phyloP scores from a whole-genome alignment of 768 basidiomycete genomes.

The Naganishia antarctica region DNA sequence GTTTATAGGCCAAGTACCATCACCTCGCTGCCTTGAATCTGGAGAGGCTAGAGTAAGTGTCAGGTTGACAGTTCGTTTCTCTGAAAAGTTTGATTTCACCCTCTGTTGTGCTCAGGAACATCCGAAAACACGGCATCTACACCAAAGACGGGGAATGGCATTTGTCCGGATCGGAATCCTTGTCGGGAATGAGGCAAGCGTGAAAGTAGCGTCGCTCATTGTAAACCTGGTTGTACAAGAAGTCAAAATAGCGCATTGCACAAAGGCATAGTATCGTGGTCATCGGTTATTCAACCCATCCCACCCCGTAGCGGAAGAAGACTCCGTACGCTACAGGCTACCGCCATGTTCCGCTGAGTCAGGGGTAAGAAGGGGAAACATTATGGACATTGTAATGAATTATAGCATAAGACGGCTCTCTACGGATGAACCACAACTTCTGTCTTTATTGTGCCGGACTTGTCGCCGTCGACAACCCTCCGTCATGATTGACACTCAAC shows the following conservation, averaged over 20 bases:
- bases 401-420: too few relatives aligned
- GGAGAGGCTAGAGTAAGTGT: constrained; percentile 10
- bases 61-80: neutral
- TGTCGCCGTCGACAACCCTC: neutral
- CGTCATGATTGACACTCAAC: neutral
- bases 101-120: neutral
- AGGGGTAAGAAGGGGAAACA: too few relatives aligned
- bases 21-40: constrained; percentile 1
- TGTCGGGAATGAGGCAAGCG: constrained; percentile 12
- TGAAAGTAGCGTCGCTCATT: too few relatives aligned
- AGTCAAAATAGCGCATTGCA: too few relatives aligned
- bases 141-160: constrained; percentile 16
- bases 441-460: neutral
- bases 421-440: neutral
- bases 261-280: too few relatives aligned
- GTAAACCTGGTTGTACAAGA: too few relatives aligned
- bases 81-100: neutral
- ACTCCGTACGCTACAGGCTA: too few relatives aligned
- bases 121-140: constrained; percentile 16
- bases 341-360: too few relatives aligned
- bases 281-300: too few relatives aligned
- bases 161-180: constrained; percentile 3
- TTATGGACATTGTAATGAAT: too few relatives aligned
- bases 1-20: neutral
- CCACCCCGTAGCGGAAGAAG: too few relatives aligned